These are phyloP conservation scores for Xerophyta viscosa DNA, from an alignment of 106 monocot genomes.

Conservation along the genomic window DNA sequence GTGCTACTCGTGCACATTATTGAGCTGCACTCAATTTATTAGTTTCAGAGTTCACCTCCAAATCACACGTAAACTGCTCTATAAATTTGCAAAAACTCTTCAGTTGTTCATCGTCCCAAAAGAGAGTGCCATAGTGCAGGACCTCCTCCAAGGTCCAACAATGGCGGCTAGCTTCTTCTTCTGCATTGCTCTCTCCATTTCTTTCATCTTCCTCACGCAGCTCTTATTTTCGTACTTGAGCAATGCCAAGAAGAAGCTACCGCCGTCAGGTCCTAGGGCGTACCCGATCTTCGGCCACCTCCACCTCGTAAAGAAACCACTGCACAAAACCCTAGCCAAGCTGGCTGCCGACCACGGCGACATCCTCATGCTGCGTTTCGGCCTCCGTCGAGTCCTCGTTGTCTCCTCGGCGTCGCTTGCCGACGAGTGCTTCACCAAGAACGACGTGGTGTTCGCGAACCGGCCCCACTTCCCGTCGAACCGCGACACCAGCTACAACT, in stretches of 20 bases:
- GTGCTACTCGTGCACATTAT: too few relatives aligned
- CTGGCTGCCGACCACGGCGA: constrained; percentile 4
- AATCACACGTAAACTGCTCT: too few relatives aligned
- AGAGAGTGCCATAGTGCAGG: too few relatives aligned
- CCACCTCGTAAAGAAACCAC: constrained; percentile 7
- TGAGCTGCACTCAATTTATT: too few relatives aligned
- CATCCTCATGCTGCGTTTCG: constrained; percentile 10
- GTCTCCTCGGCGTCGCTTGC: constrained; percentile 4
- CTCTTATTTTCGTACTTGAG: not conserved
- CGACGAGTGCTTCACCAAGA: constrained; percentile 12
- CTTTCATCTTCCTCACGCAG: not conserved
- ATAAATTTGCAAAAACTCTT: too few relatives aligned
- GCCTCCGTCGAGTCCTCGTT: constrained; percentile 9
- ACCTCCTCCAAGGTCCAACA: too few relatives aligned
- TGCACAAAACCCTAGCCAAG: constrained; percentile 6
- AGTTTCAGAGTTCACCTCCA: too few relatives aligned
- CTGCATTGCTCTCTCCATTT: too few relatives aligned
- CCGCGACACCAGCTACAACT: constrained; percentile 1
- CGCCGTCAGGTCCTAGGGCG: not conserved
- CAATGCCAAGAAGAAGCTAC: not conserved
- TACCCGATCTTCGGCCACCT: constrained; percentile 13
- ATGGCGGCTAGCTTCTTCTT: too few relatives aligned
- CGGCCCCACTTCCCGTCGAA: constrained; percentile 4
- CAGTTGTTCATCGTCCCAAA: too few relatives aligned
- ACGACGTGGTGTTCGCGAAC: constrained; percentile 12